Evolutionary conservation across 169 alveolate species (phyloP), one percentile per base, ranked within the genome.

Genomic region (Plasmodium billcollinsi): DNA sequence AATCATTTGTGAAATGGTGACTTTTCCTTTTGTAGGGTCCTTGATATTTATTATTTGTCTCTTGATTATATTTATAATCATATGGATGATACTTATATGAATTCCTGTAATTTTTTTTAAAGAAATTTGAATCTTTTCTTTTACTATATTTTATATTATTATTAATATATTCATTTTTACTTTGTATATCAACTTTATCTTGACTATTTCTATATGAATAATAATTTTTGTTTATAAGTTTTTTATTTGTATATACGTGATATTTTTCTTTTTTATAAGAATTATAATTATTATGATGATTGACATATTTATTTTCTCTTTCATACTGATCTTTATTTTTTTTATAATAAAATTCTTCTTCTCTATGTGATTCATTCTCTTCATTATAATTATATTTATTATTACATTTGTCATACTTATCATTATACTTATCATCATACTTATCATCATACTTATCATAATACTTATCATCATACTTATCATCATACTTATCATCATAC

Each of bases 211-310:
- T 75, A 52, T 33, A 14, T 6, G 71, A 2, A 52, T 52, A 47
- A 47, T 78, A 58, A 66, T 66, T 58, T 66, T 52, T 33, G 45
- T 33, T 33, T 33, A 59, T 45, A 7, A 78, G 50, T 78, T 78
- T 66, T 50, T 52, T 63, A 59, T 47, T 78, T 20, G 67, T 24
- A 58, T 54, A 45, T 18, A 43, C 49, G 8, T n/a, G 78, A 56
- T 21, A 58, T 58, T 73, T 54, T 8, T 73, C 39, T 54, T 58
- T 73, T 7, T 73, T 73, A 15, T 56, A n/a, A 5, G 54, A 29
- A 73, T 73, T 73, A 24, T 73, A 18, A 45, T 24, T 33, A 58
- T 11, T 26, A 24, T 72, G 15, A 20, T n/a, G 65, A 49, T 72
- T 5, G 18, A 7, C 20, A 20, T 18, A 73, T 73, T 58, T 18